A percentile compares a stretch with the other conserved stretches of the same genome.
Evolutionary conservation across 2,329 filamentous ascomycete species (phyloP).

Genomic region (Triangularia verruculosa): DNA sequence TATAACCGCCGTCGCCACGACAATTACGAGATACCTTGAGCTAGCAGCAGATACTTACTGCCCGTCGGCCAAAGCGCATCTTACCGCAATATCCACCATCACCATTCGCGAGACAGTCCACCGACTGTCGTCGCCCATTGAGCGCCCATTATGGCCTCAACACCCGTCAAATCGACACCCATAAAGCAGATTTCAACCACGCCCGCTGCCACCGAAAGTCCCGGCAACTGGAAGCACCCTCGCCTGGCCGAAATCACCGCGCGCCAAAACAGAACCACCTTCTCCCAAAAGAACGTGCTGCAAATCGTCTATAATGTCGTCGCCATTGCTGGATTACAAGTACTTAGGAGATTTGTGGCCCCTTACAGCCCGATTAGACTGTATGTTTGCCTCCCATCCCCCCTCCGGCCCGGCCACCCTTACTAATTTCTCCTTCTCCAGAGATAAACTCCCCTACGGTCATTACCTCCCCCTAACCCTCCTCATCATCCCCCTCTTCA

Average conservation of each 20-base stretch:
- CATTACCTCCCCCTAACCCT: conserved; percentile 46
- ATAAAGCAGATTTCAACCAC: conserved; percentile 30
- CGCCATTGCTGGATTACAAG: conserved; percentile 37
- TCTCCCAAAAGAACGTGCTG: conserved; percentile 72
- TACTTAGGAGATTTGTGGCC: conserved; percentile 39
- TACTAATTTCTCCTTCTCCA: not conserved
- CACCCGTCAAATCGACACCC: conserved; percentile 31
- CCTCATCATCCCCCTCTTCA: conserved; percentile 61
- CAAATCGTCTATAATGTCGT: conserved; percentile 66
- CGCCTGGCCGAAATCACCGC: conserved; percentile 81
- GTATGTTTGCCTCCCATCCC: conserved; percentile 35
- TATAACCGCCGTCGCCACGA: not conserved
- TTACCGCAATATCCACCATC: not conserved
- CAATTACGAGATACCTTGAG: not conserved
- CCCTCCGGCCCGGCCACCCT: not conserved
- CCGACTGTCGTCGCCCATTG: not conserved
- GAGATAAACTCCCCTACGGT: conserved; percentile 31
- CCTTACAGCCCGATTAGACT: conserved; percentile 35
- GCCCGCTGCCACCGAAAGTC: conserved; percentile 50
- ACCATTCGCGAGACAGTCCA: not conserved
- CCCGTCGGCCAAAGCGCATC: not conserved
- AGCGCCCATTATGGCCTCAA: conserved; percentile 5
- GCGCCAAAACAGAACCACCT: conserved; percentile 73
- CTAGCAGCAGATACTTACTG: not conserved
- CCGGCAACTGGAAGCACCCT: conserved; percentile 89